Conservation (phyloP, 208 protist species). For the Leishmania tarentolae region DNA sequence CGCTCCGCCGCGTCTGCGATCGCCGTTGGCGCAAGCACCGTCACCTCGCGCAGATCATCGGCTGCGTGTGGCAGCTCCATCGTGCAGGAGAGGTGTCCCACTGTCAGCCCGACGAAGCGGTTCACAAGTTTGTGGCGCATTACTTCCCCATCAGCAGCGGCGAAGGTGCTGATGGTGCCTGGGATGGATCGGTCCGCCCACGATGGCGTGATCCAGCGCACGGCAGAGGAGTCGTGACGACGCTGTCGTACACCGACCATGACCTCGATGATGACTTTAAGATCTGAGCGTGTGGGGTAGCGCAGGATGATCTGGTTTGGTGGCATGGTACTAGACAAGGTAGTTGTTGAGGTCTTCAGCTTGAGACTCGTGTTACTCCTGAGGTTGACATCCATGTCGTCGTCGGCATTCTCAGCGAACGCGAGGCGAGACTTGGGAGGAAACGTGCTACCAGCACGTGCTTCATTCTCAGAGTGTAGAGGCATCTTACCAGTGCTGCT, state of each 20-base stretch:
- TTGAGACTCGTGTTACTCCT: slow-evolving; percentile 8
- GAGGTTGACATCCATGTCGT: slow-evolving; percentile 23
- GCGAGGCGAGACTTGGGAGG: slow-evolving; percentile 9
- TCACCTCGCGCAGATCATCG: slow-evolving; percentile 37
- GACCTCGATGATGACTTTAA: slow-evolving; percentile 71
- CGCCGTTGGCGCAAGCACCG: slow-evolving; percentile 14
- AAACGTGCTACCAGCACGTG: background rate
- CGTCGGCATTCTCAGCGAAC: slow-evolving; percentile 11
- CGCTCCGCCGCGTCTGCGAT: slow-evolving; percentile 29
- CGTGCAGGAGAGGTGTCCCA: slow-evolving; percentile 60
- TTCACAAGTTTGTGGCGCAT: slow-evolving; percentile 56
- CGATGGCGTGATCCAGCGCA: slow-evolving; percentile 68
- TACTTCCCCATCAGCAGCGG: slow-evolving; percentile 56
- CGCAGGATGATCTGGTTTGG: slow-evolving; percentile 46
- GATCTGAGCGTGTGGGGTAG: slow-evolving; percentile 53
- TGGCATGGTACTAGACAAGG: background rate
- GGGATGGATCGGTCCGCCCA: slow-evolving; percentile 23
- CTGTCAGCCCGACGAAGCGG: slow-evolving; percentile 58
- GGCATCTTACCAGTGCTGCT: slow-evolving; percentile 29
- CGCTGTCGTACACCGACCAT: slow-evolving; percentile 55
- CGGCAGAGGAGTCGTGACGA: slow-evolving; percentile 43
- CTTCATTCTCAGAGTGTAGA: slow-evolving; percentile 11
- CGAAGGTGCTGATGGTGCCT: slow-evolving; percentile 45
- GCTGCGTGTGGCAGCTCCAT: slow-evolving; percentile 45
- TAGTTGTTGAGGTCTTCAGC: background rate